phyloP scores from a whole-genome alignment of 73 alveolate species.

The Symbiodinium natans region DNA sequence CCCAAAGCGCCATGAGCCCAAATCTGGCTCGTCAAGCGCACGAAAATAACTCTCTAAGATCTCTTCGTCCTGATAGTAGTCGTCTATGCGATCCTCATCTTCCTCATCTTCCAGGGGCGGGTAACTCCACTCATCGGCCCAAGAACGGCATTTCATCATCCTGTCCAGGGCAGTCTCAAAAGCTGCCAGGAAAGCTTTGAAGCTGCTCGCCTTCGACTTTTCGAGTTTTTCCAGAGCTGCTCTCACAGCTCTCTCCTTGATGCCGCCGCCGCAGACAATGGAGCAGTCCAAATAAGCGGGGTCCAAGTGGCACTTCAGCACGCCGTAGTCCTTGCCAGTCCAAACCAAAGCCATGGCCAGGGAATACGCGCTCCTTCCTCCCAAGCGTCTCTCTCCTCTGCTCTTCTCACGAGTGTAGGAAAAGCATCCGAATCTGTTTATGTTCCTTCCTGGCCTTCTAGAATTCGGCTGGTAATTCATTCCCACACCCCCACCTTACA shows the following conservation, averaged over 20 bases:
- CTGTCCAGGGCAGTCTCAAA: conserved; percentile 21
- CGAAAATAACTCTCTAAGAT: neutral
- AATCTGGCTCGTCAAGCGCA: neutral
- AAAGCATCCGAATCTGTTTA: too few species aligned
- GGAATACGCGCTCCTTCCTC: neutral
- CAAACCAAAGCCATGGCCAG: conserved; percentile 18
- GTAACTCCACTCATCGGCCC: conserved; percentile 26
- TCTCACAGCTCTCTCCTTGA: neutral
- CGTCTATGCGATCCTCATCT: neutral
- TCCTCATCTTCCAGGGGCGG: conserved; percentile 16
- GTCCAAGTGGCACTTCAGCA: conserved; percentile 22
- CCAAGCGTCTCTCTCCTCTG: neutral
- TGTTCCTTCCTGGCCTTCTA: too few species aligned
- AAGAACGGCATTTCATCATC: neutral
- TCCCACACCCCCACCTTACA: too few species aligned
- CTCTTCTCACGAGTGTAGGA: too few species aligned
- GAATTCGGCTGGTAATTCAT: too few species aligned
- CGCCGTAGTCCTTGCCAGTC: conserved; percentile 18
- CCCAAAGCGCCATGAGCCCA: conserved; percentile 54
- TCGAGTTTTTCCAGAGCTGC: neutral
- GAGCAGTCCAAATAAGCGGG: conserved; percentile 6
- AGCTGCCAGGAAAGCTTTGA: neutral
- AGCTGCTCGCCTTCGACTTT: neutral
- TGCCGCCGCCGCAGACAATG: conserved; percentile 4
- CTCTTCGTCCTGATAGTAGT: neutral